A percentile compares a stretch with the other conserved stretches of the same genome.
phyloP scores from a whole-genome alignment of 176 grass and related monocot species.

The Oryza meridionalis region DNA sequence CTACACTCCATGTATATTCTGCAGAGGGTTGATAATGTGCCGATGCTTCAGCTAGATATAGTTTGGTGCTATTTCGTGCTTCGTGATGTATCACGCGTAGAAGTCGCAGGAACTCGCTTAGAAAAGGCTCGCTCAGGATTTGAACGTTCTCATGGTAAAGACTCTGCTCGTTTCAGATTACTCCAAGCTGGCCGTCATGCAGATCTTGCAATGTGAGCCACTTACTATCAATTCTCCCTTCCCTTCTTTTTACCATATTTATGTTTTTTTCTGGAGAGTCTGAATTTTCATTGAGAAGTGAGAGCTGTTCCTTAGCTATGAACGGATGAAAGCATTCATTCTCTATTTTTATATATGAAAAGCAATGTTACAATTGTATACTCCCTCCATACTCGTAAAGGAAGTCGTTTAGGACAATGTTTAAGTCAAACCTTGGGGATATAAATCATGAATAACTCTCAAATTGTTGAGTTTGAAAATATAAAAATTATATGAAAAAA shows the following conservation, averaged over 20 bases:
- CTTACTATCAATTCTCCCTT: neutral
- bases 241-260: neutral
- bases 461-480: too few relatives aligned
- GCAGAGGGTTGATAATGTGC: conserved; percentile 94
- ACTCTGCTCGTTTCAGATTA: conserved; percentile 73
- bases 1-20: conserved; percentile 30
- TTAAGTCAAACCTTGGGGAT: too few relatives aligned
- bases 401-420: too few relatives aligned
- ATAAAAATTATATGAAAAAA: too few relatives aligned
- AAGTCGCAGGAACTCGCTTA: conserved; percentile 68
- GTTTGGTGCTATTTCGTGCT: conserved; percentile 98
- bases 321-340: neutral
- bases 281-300: conserved; percentile 17
- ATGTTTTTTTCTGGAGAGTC: neutral
- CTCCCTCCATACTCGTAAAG: too few relatives aligned
- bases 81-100: conserved; percentile 73
- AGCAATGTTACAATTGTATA: neutral
- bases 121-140: conserved; percentile 72
- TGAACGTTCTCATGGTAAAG: conserved; percentile 90
- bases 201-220: conserved; percentile 86
- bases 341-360: neutral
- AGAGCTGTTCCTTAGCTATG: conserved; percentile 6
- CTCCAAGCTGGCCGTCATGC: conserved; percentile 72
- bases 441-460: too few relatives aligned
- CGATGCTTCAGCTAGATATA: conserved; percentile 95